Percentiles rank a stretch among this genome's conserved stretches.
Evolutionary conservation across 495 filamentous ascomycete genomes (phyloP).

Genomic region (Chaetomium cochliodes): DNA sequence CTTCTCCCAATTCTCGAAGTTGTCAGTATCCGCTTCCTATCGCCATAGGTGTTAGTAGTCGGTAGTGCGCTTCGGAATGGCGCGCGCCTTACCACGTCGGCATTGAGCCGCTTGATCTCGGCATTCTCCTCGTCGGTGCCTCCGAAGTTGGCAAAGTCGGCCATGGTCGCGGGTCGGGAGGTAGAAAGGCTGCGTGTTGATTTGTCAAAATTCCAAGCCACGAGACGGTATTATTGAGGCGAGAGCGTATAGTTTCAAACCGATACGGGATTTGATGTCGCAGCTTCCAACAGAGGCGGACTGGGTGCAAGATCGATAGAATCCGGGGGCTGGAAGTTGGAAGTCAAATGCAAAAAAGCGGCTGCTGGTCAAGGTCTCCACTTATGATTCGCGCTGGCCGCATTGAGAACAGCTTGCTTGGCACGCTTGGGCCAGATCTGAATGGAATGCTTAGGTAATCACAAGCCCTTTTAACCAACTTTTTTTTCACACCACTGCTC

Average conservation of each 20-base stretch:
- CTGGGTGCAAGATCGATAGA: background rate
- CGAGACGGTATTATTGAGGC: background rate
- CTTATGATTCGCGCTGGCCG: conserved; percentile 19
- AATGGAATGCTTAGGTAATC: conserved; percentile 20
- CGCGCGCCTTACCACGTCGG: conserved; percentile 67
- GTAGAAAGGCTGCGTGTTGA: background rate
- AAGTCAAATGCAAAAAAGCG: conserved; percentile 24
- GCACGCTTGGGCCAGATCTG: background rate
- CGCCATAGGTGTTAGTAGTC: conserved; percentile 15
- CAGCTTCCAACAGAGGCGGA: background rate
- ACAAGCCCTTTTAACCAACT: conserved; percentile 16
- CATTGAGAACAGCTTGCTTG: background rate
- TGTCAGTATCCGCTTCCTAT: conserved; percentile 76
- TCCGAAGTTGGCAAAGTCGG: conserved; percentile 59
- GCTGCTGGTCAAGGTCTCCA: conserved; percentile 8
- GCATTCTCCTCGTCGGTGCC: conserved; percentile 81
- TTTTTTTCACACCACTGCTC: conserved; percentile 12
- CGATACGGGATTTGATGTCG: background rate
- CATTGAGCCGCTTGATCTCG: conserved; percentile 75
- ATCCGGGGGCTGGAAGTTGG: conserved; percentile 20
- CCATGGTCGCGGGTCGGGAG: conserved; percentile 34
- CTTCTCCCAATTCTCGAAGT: conserved; percentile 94
- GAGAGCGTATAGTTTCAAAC: background rate
- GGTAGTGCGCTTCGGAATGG: background rate
- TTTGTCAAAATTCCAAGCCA: background rate